Evolutionary conservation across 805 yeast genomes (phyloP), one percentile per base, ranked within the genome.

Genomic region (Lipomyces kockii): DNA sequence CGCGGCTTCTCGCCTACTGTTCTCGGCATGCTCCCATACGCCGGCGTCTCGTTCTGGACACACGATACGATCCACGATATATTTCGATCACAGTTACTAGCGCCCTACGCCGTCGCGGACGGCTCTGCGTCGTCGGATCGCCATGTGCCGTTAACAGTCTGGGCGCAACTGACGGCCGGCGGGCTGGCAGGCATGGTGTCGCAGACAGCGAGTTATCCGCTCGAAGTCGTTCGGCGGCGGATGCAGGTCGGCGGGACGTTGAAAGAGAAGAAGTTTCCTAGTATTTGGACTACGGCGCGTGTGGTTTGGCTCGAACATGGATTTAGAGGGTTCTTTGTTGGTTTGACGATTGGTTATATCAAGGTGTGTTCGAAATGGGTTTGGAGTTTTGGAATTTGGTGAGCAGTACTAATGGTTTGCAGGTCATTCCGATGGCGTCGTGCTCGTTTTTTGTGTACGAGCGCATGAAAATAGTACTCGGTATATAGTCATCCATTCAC

Each of bases 201-300:
- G 1, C 99, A 95, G 78, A 92, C 98, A 0, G 96, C 98, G 0
- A 94, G 97, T 4, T 95, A 95, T 76, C 99, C 99, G 1, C 89
- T 95, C 73, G 99, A 95, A 79, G 97, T 95, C 52, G 86, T 95
- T 27, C 84, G 99, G 76, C 85, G 99, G 78, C 83, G 98, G 74
- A 88, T 95, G 91, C 99, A 95, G 80, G 99, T 95, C 29, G 93
- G 97, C 49, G 96, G 94, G 12, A 90, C 89, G 3, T 39, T 29
- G 29, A 25, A n/a, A 29, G 37, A 34, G 9, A 43, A 37, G 35
- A 14, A 22, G 3, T 60, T 37, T 27, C 22, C 32, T 7, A 35
- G 87, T 27, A 84, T 89, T 70, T 76, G 80, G 54, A 75, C 80
- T 51, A 89, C 91, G 27, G 87, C 89, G 2, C 80, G 74, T 63